phyloP scores from a whole-genome alignment of 208 protist species.

The Phytomonas francai region DNA sequence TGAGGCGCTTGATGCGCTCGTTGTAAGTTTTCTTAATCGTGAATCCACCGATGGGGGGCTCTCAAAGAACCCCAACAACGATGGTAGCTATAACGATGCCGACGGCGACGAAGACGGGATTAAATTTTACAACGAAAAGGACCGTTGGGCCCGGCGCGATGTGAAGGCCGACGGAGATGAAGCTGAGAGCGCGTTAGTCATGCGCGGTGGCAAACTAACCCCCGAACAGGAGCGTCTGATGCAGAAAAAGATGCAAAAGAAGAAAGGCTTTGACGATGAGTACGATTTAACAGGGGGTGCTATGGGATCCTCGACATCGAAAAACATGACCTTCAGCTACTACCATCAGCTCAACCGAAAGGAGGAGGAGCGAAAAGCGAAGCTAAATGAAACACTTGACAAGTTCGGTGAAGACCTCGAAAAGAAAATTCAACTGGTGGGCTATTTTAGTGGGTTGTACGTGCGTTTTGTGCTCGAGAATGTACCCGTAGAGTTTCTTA shows the following conservation, averaged over 20 bases:
- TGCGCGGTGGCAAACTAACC: slow-evolving; percentile 34
- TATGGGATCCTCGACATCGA: slow-evolving; percentile 20
- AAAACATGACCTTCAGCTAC: slow-evolving; percentile 73
- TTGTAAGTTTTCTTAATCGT: slow-evolving; percentile 32
- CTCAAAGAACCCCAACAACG: background rate
- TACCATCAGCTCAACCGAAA: slow-evolving; percentile 68
- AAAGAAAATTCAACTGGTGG: slow-evolving; percentile 83
- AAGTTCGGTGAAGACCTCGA: slow-evolving; percentile 76
- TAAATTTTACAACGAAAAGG: slow-evolving; percentile 34
- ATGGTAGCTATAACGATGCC: background rate
- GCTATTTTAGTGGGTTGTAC: slow-evolving; percentile 94
- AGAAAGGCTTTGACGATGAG: slow-evolving; percentile 76
- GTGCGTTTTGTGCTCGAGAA: slow-evolving; percentile 92
- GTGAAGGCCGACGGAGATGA: slow-evolving; percentile 15
- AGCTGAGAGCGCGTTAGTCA: slow-evolving; percentile 28
- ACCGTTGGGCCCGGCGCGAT: slow-evolving; percentile 13
- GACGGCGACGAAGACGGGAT: slow-evolving; percentile 31
- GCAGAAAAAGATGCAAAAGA: slow-evolving; percentile 90
- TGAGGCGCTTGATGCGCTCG: slow-evolving; percentile 35
- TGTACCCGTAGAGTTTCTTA: slow-evolving; percentile 95
- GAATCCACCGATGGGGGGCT: slow-evolving; percentile 12
- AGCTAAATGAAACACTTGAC: slow-evolving; percentile 71
- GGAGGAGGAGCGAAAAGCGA: slow-evolving; percentile 81
- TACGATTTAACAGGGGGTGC: slow-evolving; percentile 52
- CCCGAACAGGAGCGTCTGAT: slow-evolving; percentile 72